Base-by-base conservation (phyloP, 106 monocot genomes). In the Dendrobium huoshanense region DNA sequence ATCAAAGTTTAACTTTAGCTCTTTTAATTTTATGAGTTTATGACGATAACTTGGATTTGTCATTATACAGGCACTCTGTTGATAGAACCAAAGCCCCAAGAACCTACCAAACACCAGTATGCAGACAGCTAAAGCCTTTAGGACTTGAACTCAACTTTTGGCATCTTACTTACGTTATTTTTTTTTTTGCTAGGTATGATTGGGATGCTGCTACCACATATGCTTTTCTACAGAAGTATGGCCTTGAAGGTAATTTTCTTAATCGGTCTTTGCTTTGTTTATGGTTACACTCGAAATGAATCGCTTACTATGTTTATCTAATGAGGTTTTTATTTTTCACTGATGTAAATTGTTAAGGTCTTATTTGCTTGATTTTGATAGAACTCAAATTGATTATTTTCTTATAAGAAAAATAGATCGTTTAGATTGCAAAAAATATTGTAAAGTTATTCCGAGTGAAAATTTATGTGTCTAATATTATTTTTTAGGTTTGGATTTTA, bases 101-200 rank as follows among this genome's bases (percentile, higher is more conserved):
- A 99, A 75, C 98, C 98, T 29, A 99, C 98, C 40, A 99, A 99
- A 75, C 98, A 99, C 81, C 98, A 99, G 98, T 99, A 88, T 73
- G 89, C 22, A 74, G 9, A 42, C 7, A 16, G 43, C 74, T 74
- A 74, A 20, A 74, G 42, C 20, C 9, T 76, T 13, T 48, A 43
- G 42, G 11, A 76, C n/a, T 24, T 41, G 61, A 20, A 55, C 41
- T 67, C 11, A 37, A 65, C 17, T 79, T 51, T 25, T 45, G 68
- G 37, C 59, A 11, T 65, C 11, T 70, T 70, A 56, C 56, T 49
- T 25, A 9, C 15, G 17, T 82, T 20, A 10, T 4, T 41, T 75
- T 78, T 20, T 77, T 40, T 83, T 31, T 85, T 51, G 3, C 40
- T 83, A 98, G 97, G 75, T 95, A 99, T 86, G 98, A 99, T 73